Base-by-base conservation (phyloP, 306 rosid species). In the Coriaria nepalensis region DNA sequence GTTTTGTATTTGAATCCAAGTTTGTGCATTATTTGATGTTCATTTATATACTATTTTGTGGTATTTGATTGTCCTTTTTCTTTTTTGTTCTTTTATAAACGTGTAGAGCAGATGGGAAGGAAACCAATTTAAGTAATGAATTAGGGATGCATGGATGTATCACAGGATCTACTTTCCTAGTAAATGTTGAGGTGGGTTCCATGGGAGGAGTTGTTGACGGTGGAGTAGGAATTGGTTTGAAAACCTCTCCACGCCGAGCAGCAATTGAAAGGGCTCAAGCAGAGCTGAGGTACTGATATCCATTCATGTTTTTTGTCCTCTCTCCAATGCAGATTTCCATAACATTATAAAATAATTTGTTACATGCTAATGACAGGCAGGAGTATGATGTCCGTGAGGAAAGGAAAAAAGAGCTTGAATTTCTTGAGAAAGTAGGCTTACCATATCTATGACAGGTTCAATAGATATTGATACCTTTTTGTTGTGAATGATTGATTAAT, bases 131-230 rank as follows among this genome's bases (percentile, higher is more conserved):
- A 52, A 72, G 49, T 57, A 50, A 65, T 75, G 67, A 69, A 58
- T 74, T 69, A 71, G 93, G 82, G 76, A 86, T 86, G 99, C 86
- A 80, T 78, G 94, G 88, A 86, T 82, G 73, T 67, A 70, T 75
- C 67, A 66, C 80, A 56, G 87, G 75, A 43, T 72, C 93, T 76
- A 79, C 75, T 68, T 64, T 79, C 82, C 66, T 76, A 62, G 99
- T 92, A 92, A 92, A 92, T 92, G 96, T 96, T 79, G 96, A 92
- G 90, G 96, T 82, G 72, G 99, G 86, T 92, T 92, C 96, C 81
- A 92, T 92, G 99, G 99, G 96, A 73, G 99, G 99, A 70, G 99
- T 92, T 71, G 76, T 85, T 78, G 99, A 92, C 39, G 81, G 94
- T 29, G 96, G 96, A 81, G 81, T 80, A 73, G 93, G 93, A 59